Evolutionary conservation across 345 rosid genomes (phyloP).

Genomic region (Dimocarpus longan): DNA sequence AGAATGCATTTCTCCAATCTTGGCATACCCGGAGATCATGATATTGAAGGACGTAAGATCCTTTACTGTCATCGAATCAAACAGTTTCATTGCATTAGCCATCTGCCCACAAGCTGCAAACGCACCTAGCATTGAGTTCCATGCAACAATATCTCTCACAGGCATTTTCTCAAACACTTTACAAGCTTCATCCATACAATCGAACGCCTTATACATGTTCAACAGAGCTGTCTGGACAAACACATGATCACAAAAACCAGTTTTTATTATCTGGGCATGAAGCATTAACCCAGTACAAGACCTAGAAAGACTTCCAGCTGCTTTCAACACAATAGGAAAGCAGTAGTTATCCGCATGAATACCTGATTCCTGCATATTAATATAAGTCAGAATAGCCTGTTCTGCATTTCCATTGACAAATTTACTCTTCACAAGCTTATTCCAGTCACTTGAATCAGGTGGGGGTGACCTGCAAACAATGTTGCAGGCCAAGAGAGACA

Average conservation of each 20-base stretch:
- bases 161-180: slow-evolving; percentile 29
- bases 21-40: slow-evolving; percentile 30
- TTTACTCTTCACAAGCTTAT: slow-evolving; percentile 10
- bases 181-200: slow-evolving; percentile 14
- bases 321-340: slow-evolving; percentile 16
- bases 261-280: slow-evolving; percentile 9
- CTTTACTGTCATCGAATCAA: slow-evolving; percentile 31
- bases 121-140: slow-evolving; percentile 29
- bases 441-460: slow-evolving; percentile 8
- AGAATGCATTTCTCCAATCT: slow-evolving; percentile 6
- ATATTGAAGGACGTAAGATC: slow-evolving; percentile 27
- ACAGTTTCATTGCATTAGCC: slow-evolving; percentile 22
- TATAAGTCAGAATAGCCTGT: background rate
- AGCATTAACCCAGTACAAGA: slow-evolving; percentile 13
- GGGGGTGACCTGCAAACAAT: background rate
- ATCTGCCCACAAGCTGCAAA: slow-evolving; percentile 24
- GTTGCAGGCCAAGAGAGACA: background rate
- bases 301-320: background rate
- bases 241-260: background rate
- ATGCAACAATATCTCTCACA: slow-evolving; percentile 23
- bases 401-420: background rate
- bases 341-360: background rate
- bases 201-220: background rate
- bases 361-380: slow-evolving; percentile 6
- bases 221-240: slow-evolving; percentile 19